Evolutionary conservation across 441 rosid genomes (phyloP).

Genomic region (Rhodomyrtus psidioides): DNA sequence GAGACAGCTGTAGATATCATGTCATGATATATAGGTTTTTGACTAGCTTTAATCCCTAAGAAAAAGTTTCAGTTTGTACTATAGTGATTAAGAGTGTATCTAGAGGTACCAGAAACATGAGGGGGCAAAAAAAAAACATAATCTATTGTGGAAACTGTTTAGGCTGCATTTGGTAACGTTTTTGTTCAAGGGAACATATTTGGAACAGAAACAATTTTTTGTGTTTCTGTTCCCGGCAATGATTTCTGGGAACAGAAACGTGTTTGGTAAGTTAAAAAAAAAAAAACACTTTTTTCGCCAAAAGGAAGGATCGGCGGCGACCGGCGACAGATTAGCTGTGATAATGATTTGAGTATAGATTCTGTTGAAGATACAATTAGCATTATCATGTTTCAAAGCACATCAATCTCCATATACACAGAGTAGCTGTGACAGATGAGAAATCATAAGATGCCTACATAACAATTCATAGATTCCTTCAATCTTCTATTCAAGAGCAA

Average conservation of each 20-base stretch:
- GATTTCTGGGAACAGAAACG: too few species aligned
- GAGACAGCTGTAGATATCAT: background rate
- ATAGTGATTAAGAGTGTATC: background rate
- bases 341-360: background rate
- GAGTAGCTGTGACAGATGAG: background rate
- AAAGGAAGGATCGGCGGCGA: too few species aligned
- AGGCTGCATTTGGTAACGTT: too few species aligned
- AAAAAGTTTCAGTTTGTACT: background rate
- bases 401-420: background rate
- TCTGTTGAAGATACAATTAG: background rate
- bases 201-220: too few species aligned
- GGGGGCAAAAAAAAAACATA: background rate
- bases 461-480: background rate
- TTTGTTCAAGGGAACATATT: too few species aligned
- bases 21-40: background rate
- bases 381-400: background rate
- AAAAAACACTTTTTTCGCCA: too few species aligned
- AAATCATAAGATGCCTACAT: background rate
- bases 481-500: background rate
- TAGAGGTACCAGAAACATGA: background rate
- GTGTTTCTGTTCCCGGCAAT: too few species aligned
- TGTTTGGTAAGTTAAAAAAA: too few species aligned
- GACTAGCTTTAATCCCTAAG: background rate
- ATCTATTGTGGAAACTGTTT: background rate
- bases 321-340: too few species aligned